phyloP scores from a whole-genome alignment of 805 yeast genomes.

The Sungouiella blattae region DNA sequence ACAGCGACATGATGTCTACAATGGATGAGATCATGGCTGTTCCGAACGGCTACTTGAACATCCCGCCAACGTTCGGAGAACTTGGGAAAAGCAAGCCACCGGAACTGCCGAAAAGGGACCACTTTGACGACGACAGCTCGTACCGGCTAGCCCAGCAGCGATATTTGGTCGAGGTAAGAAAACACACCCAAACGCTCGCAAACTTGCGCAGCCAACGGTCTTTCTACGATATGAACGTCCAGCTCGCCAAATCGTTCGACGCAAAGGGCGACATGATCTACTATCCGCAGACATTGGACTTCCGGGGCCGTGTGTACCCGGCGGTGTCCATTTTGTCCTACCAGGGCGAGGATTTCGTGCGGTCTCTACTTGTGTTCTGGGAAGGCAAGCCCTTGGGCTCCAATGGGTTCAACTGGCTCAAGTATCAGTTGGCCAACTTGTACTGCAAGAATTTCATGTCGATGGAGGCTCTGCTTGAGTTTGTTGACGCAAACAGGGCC shows the following conservation, averaged over 20 bases:
- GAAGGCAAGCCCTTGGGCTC: slow-evolving; percentile 32
- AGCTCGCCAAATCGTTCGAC: slow-evolving; percentile 24
- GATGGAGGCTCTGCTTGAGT: slow-evolving; percentile 22
- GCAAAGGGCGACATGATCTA: slow-evolving; percentile 34
- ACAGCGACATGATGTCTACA: slow-evolving; percentile 21
- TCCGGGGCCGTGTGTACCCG: slow-evolving; percentile 42
- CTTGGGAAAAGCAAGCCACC: not conserved
- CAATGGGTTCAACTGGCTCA: slow-evolving; percentile 34
- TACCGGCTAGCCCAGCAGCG: not conserved
- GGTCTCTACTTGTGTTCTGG: slow-evolving; percentile 39
- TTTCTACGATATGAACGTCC: slow-evolving; percentile 17
- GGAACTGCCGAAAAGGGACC: slow-evolving; percentile 2
- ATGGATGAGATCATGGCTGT: slow-evolving; percentile 18
- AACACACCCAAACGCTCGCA: not conserved
- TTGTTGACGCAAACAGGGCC: slow-evolving; percentile 20
- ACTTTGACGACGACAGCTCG: slow-evolving; percentile 2
- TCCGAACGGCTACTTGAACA: slow-evolving; percentile 20
- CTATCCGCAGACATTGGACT: slow-evolving; percentile 37
- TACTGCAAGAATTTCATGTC: slow-evolving; percentile 28
- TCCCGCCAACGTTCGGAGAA: slow-evolving; percentile 21
- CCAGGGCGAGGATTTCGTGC: slow-evolving; percentile 32
- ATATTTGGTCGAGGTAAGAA: not conserved
- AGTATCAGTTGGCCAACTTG: slow-evolving; percentile 35
- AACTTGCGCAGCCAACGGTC: slow-evolving; percentile 14
- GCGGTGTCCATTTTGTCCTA: slow-evolving; percentile 32